These are phyloP conservation scores for Pestalotiopsis sp. DNA, from an alignment of 2,329 filamentous ascomycete species.

Conservation along the genomic window DNA sequence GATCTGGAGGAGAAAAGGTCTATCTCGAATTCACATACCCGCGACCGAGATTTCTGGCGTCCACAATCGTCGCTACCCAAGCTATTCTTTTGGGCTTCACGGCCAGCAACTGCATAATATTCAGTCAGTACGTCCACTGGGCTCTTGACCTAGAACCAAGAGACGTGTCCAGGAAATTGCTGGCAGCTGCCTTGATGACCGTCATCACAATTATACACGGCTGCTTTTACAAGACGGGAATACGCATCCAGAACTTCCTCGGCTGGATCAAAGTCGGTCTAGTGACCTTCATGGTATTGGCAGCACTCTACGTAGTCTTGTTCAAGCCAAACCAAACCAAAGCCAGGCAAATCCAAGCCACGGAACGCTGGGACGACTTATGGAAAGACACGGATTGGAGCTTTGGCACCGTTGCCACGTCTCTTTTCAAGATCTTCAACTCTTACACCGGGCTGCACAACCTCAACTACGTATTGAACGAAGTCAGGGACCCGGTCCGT, in stretches of 20 bases:
- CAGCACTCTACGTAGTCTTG: conserved; percentile 59
- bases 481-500: conserved; percentile 66
- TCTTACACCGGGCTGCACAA: conserved; percentile 68
- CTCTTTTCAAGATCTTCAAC: conserved; percentile 69
- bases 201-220: conserved; percentile 60
- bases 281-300: conserved; percentile 61
- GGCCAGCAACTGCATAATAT: conserved; percentile 4
- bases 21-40: conserved; percentile 71
- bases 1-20: conserved; percentile 68
- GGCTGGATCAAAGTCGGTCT: conserved; percentile 65
- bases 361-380: conserved; percentile 48
- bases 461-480: conserved; percentile 69
- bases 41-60: conserved; percentile 21
- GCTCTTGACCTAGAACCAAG: conserved; percentile 35
- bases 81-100: conserved; percentile 1
- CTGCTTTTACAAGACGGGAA: conserved; percentile 55
- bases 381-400: conserved; percentile 70
- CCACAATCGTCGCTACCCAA: not conserved
- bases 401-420: conserved; percentile 66
- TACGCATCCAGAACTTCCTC: conserved; percentile 59
- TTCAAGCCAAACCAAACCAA: conserved; percentile 32
- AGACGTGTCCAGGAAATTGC: conserved; percentile 50
- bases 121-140: conserved; percentile 1
- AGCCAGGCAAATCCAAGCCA: conserved; percentile 16
- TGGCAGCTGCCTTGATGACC: conserved; percentile 59